A percentile compares a stretch with the other conserved stretches of the same genome.
Evolutionary conservation across 2,329 filamentous ascomycete species (phyloP).

Genomic region (Aspergillus neotritici): DNA sequence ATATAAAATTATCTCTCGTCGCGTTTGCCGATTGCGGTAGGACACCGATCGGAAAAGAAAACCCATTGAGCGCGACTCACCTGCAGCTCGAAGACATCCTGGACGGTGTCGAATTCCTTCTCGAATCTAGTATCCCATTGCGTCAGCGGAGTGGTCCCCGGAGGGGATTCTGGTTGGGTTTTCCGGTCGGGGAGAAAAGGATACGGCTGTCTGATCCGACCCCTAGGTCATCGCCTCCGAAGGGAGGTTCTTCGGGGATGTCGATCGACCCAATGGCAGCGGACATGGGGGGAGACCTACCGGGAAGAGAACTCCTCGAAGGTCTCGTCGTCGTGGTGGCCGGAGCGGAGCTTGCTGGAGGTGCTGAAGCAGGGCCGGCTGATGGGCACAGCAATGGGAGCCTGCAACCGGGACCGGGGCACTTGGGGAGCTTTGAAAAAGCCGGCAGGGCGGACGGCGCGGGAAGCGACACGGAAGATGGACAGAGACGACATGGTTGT

Average conservation of each 20-base stretch:
- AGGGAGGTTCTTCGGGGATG: too few relatives aligned
- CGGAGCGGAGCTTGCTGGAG: slow-evolving; percentile 52
- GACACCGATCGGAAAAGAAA: too few relatives aligned
- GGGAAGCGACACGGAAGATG: slow-evolving; percentile 66
- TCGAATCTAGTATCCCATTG: slow-evolving; percentile 69
- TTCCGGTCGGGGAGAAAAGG: too few relatives aligned
- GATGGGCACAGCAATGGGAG: slow-evolving; percentile 49
- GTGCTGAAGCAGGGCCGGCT: slow-evolving; percentile 57
- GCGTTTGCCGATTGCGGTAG: too few relatives aligned
- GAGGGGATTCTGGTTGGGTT: too few relatives aligned
- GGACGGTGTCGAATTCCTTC: slow-evolving; percentile 96
- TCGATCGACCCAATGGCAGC: slow-evolving; percentile 19
- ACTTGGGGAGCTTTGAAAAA: slow-evolving; percentile 61
- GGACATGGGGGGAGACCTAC: slow-evolving; percentile 50
- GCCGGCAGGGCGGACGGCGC: slow-evolving; percentile 53
- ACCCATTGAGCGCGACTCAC: slow-evolving; percentile 48
- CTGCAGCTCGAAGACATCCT: slow-evolving; percentile 99
- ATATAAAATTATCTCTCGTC: too few relatives aligned
- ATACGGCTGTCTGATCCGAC: neutral
- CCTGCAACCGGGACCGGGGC: slow-evolving; percentile 54
- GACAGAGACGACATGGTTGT: slow-evolving; percentile 59
- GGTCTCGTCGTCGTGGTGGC: slow-evolving; percentile 82
- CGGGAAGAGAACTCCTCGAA: slow-evolving; percentile 98
- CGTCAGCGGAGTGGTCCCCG: slow-evolving; percentile 25
- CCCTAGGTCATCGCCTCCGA: neutral